Evolutionary conservation across 768 basidiomycete species (phyloP), one percentile per base, ranked within the genome.

Genomic region (Tephrocybe sp.): DNA sequence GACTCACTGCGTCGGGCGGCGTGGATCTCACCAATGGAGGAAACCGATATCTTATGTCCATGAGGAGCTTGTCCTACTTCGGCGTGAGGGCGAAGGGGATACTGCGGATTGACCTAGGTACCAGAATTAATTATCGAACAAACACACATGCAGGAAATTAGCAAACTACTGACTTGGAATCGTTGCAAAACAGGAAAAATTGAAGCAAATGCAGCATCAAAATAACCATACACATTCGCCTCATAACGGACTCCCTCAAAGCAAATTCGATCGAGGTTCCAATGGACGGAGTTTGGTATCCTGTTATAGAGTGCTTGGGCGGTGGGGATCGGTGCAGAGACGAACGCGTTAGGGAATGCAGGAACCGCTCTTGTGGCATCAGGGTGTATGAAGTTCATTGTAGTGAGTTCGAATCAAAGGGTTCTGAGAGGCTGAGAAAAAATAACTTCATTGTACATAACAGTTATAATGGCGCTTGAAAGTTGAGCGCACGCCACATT

Each of bases 21-120:
- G 19, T 34, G 31, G 19, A 20, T 33, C 9, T 45, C 45, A 20
- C 45, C 45, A 20, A 20, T 35, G 14, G 45, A 45, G 13, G 32
- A 32, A 35, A 45, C 20, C 10, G 45, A 45, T 4, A 34, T 20
- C 3, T 19, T 45, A 14, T 5, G 45, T 17, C 16, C 45, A 45
- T 45, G n/a, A n/a, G n/a, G n/a, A n/a, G n/a, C n/a, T n/a, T n/a
- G 45, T 45, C 45, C 45, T 45, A 35, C 45, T 35, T 35, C 33
- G 4, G 17, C 45, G 19, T 16, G 14, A 35, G 45, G 45, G 33
- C 45, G 45, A 16, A 45, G 32, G 45, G 45, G 45, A 33, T 45
- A 45, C 17, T 45, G 45, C 14, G 45, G 31, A 32, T 45, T 45
- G 16, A 45, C 33, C 45, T 45, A 35, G 35, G 35, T 10, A 10